phyloP scores from a whole-genome alignment of 164 flowering plant genomes.

The Vitis labrusca region DNA sequence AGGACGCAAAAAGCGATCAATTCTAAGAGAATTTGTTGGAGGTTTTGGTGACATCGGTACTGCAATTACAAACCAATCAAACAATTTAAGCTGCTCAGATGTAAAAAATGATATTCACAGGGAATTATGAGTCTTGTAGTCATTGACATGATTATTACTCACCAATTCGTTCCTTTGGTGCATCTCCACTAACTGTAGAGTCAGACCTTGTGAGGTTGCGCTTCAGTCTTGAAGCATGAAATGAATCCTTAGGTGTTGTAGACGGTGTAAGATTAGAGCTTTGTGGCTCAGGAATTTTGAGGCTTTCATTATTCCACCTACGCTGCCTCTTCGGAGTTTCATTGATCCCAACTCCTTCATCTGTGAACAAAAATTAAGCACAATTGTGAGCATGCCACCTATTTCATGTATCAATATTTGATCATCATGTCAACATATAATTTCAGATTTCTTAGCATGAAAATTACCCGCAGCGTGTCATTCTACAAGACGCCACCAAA shows the following conservation, averaged over 20 bases:
- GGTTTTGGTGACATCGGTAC: constrained; percentile 78
- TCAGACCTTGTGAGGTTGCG: constrained; percentile 54
- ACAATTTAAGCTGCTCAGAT: neutral
- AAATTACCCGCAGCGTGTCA: too few species aligned
- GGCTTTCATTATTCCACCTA: constrained; percentile 64
- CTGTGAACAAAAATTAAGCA: constrained; percentile 28
- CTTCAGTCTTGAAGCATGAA: constrained; percentile 29
- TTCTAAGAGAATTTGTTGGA: constrained; percentile 77
- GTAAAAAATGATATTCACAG: neutral
- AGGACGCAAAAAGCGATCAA: constrained; percentile 92
- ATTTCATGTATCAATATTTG: neutral
- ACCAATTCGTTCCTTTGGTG: constrained; percentile 88
- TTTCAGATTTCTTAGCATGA: too few species aligned
- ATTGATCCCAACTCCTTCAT: constrained; percentile 44
- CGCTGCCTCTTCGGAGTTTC: constrained; percentile 77
- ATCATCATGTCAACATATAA: too few species aligned
- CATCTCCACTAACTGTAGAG: constrained; percentile 44
- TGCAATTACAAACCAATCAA: constrained; percentile 26
- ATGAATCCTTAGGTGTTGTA: constrained; percentile 43
- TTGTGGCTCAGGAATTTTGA: constrained; percentile 50
- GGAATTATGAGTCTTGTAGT: neutral
- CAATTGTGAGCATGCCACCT: neutral
- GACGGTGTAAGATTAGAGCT: constrained; percentile 30
- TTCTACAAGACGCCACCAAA: too few species aligned
- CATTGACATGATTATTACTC: constrained; percentile 18